Base-by-base conservation (phyloP, 495 filamentous ascomycete species). In the Cladorrhinum samala region DNA sequence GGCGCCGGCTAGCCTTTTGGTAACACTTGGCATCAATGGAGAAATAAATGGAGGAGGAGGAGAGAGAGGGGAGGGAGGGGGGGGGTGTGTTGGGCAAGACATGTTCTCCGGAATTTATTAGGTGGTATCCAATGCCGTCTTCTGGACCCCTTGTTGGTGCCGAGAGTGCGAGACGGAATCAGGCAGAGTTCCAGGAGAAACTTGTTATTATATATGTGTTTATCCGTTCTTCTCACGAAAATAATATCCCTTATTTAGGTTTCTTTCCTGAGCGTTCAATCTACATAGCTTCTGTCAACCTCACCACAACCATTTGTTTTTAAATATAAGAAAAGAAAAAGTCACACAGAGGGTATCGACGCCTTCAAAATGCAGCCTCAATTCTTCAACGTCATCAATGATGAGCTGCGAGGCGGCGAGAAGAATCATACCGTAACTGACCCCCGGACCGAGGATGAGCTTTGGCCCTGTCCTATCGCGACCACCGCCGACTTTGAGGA, bases 301-400 rank as follows among this genome's bases (percentile, higher is more conserved):
- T n/a, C n/a, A n/a, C n/a, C n/a, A n/a, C n/a, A n/a, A n/a, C n/a
- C n/a, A n/a, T n/a, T n/a, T n/a, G n/a, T n/a, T n/a, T n/a, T n/a
- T n/a, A n/a, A n/a, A n/a, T n/a, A n/a, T n/a, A n/a, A n/a, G n/a
- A n/a, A n/a, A n/a, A n/a, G n/a, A n/a, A n/a, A n/a, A n/a, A n/a
- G n/a, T n/a, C n/a, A n/a, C n/a, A n/a, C n/a, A n/a, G n/a, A n/a
- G n/a, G n/a, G n/a, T 11, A 33, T 33, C 27, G n/a, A 14, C 30
- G 18, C 11, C 16, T 2, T 33, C 41, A 59, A 53, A 9, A 67
- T 67, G 64, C 54, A 63, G 43, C 57, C 53, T 41, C 55, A 71
- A 53, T 76, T 74, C 62, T 69, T 62, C 65, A 76, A 77, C 56
- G 54, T 75, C 53, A 70, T 77, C 54, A 71, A 74, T 54, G 72